Percentiles rank a stretch among this genome's conserved stretches.
These are phyloP conservation scores for Aspergillus fijiensis DNA, from an alignment of 2,329 filamentous ascomycete genomes.

Conservation along the genomic window DNA sequence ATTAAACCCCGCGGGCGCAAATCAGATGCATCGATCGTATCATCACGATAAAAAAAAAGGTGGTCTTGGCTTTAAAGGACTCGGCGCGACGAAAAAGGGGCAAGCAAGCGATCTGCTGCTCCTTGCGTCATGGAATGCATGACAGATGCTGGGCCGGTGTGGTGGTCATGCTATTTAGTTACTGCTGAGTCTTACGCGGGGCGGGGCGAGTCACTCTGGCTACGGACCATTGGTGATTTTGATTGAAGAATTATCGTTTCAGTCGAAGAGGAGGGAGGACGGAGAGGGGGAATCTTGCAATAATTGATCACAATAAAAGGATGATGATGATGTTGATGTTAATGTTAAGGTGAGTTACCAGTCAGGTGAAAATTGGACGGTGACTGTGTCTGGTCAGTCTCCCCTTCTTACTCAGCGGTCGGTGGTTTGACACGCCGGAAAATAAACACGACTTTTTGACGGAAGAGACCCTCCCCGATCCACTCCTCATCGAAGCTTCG, in stretches of 20 bases:
- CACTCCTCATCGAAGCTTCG: background rate
- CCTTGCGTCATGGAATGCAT: slow-evolving; percentile 20
- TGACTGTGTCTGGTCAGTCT: no score
- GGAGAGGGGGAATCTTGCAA: background rate
- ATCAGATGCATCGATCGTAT: background rate
- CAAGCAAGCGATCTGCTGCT: slow-evolving; percentile 12
- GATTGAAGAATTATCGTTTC: background rate
- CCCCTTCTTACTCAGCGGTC: background rate
- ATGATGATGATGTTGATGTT: no score
- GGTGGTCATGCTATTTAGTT: background rate
- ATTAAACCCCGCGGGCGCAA: background rate
- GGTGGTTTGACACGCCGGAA: background rate
- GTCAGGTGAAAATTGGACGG: background rate
- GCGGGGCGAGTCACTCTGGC: background rate
- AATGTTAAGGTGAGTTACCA: background rate
- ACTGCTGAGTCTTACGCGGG: background rate
- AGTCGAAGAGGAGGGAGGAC: background rate
- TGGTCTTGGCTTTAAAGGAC: background rate
- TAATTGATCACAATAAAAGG: no score
- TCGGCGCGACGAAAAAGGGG: slow-evolving; percentile 11
- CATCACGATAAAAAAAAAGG: background rate
- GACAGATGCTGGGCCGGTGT: slow-evolving; percentile 15
- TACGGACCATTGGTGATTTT: background rate
- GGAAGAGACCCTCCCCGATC: background rate
- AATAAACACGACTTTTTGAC: background rate